Evolutionary conservation across 345 rosid genomes (phyloP), one percentile per base, ranked within the genome.

Genomic region (Eucalyptus globulus): DNA sequence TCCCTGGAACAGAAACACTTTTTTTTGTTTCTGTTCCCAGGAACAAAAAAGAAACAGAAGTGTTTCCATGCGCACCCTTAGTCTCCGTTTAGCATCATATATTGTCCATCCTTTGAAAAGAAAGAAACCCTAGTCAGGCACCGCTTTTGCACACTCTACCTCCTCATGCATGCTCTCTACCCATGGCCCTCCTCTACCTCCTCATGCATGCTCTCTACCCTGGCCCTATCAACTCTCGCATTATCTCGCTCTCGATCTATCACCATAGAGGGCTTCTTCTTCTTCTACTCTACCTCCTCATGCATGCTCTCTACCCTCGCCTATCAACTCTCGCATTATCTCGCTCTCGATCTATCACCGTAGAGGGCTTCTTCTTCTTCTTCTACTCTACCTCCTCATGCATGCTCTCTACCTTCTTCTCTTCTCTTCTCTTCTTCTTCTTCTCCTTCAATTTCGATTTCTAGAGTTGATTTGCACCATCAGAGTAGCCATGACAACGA

Each of bases 1-100:
- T n/a, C n/a, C n/a, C n/a, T n/a, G n/a, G n/a, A n/a, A n/a, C n/a
- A n/a, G n/a, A n/a, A n/a, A n/a, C n/a, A n/a, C n/a, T n/a, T n/a
- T n/a, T n/a, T n/a, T n/a, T n/a, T n/a, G n/a, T n/a, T n/a, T n/a
- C n/a, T n/a, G n/a, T n/a, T n/a, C n/a, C n/a, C n/a, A n/a, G n/a
- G n/a, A n/a, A n/a, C n/a, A n/a, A n/a, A n/a, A n/a, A n/a, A n/a
- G n/a, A n/a, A n/a, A n/a, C n/a, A n/a, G n/a, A n/a, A n/a, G n/a
- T n/a, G n/a, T n/a, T n/a, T n/a, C n/a, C n/a, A n/a, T n/a, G n/a
- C n/a, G n/a, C n/a, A n/a, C n/a, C n/a, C 58, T 53, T 5, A 0
- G 0, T 53, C 26, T 53, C 1, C 1, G 0, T 53, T 53, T 53
- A 53, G 58, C 58, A 53, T 53, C 29, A 58, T 58, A 4, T 24